Conservation (phyloP, 169 alveolate species). For the Plasmodium adleri region DNA sequence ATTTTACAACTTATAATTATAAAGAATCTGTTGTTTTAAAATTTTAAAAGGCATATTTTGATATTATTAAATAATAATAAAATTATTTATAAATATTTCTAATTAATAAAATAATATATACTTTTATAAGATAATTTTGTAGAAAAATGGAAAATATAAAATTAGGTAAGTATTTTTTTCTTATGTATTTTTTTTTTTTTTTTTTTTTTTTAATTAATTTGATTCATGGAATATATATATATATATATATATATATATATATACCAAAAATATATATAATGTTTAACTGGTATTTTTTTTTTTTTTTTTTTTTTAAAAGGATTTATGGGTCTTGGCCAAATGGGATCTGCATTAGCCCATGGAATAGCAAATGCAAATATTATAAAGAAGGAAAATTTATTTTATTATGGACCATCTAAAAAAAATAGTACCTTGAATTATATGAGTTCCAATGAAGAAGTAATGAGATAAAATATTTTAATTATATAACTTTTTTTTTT, state of each 20-base stretch:
- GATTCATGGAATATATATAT: background rate
- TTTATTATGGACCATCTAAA: constrained; percentile 41
- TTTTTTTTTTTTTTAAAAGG: constrained; percentile 30
- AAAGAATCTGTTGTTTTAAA: too few relatives aligned
- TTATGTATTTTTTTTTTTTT: background rate
- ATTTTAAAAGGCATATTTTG: too few relatives aligned
- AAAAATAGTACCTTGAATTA: constrained; percentile 18
- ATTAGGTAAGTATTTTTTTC: constrained; percentile 22
- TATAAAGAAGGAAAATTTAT: constrained; percentile 42
- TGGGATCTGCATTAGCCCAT: constrained; percentile 76
- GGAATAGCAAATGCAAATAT: constrained; percentile 45
- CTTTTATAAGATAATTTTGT: background rate
- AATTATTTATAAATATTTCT: too few relatives aligned
- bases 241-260: background rate
- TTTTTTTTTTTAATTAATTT: constrained; percentile 7
- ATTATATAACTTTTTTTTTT: background rate
- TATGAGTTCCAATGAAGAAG: constrained; percentile 28
- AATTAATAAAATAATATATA: background rate
- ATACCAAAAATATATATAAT: background rate
- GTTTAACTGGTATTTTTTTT: background rate
- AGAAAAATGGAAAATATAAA: constrained; percentile 60
- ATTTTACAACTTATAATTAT: too few relatives aligned
- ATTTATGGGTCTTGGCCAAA: constrained; percentile 66
- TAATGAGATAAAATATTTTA: constrained; percentile 10
- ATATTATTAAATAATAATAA: too few relatives aligned